phyloP scores from a whole-genome alignment of 1,284 basidiomycete species.

The Marasmius oreades region DNA sequence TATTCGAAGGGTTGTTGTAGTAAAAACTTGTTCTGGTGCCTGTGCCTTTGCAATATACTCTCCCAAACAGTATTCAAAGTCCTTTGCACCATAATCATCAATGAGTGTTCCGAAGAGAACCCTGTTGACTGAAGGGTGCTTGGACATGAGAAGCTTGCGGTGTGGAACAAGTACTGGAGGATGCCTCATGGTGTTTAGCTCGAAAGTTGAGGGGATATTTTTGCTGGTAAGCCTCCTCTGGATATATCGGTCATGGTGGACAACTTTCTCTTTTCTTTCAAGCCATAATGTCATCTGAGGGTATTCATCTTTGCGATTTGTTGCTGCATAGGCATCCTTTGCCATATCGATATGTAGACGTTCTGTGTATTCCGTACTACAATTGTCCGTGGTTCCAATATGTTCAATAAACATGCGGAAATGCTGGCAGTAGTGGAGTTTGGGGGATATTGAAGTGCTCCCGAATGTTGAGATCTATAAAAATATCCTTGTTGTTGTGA shows the following conservation, averaged over 20 bases:
- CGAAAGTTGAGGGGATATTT: background rate
- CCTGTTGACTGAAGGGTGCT: too few species aligned
- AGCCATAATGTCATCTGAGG: constrained; percentile 11
- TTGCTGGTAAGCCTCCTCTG: background rate
- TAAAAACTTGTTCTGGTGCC: too few species aligned
- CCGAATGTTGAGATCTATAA: constrained; percentile 21
- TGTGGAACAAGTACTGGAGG: too few species aligned
- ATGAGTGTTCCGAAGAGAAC: too few species aligned
- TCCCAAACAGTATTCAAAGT: too few species aligned
- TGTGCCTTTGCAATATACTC: too few species aligned
- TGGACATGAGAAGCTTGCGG: too few species aligned
- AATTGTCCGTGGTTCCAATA: constrained; percentile 17
- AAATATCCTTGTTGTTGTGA: constrained; percentile 26
- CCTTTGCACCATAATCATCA: too few species aligned
- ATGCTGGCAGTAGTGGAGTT: constrained; percentile 21
- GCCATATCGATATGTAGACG: too few species aligned
- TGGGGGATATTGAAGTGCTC: constrained; percentile 27
- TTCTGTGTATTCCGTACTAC: constrained; percentile 28
- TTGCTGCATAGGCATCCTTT: too few species aligned
- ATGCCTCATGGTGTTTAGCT: too few species aligned
- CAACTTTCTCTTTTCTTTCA: background rate
- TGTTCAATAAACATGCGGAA: constrained; percentile 18
- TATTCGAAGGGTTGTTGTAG: too few species aligned
- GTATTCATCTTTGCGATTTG: constrained; percentile 30
- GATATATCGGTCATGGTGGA: background rate